Base-by-base conservation (phyloP, 371 early-diverging fungal species). In the Mucor velutinosus region DNA sequence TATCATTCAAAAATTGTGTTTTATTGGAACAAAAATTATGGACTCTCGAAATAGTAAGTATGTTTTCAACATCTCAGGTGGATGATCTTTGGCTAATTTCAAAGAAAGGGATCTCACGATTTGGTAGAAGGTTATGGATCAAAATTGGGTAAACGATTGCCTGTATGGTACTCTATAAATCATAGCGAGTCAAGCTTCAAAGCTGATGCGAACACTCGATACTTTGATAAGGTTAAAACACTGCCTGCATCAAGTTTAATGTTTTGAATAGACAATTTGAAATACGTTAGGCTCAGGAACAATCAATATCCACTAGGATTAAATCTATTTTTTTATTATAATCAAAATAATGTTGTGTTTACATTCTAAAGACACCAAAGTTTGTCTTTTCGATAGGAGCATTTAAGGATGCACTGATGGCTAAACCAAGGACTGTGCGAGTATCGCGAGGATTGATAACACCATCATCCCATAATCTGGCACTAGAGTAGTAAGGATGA, bases 331-430 rank as follows among this genome's bases (percentile, higher is more conserved):
- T 56, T 32, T 57, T 55, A 55, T 29, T 27, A 41, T 55, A 1
- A 7, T 21, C n/a, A 55, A 14, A 55, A 25, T 25, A 25, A 29
- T 55, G 17, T 29, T 55, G 4, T 65, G 47, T 66, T 74, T 93
- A 99, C 99, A 99, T 99, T 67, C 99, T 86, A 89, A 99, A 99
- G 29, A 99, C 93, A 71, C 99, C 99, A 88, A 94, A 97, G 45
- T 79, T 69, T 10, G 97, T 95, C 71, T 90, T 80, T 62, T 82
- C 82, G 49, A 93, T 87, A 8, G 93, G 94, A 5, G 87, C 83
- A 76, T 96, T 95, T 70, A 95, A 64, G 37, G 94, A 79, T 47
- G 95, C 97, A 64, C 93, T 90, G 61, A 99, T 74, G 11, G 89
- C 93, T 69, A 98, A 85, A 11, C 95, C 95, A 60, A 99, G 87